These are phyloP conservation scores for Centrapalus pauciflorus DNA, from an alignment of 129 eudicot genomes.

Conservation along the genomic window DNA sequence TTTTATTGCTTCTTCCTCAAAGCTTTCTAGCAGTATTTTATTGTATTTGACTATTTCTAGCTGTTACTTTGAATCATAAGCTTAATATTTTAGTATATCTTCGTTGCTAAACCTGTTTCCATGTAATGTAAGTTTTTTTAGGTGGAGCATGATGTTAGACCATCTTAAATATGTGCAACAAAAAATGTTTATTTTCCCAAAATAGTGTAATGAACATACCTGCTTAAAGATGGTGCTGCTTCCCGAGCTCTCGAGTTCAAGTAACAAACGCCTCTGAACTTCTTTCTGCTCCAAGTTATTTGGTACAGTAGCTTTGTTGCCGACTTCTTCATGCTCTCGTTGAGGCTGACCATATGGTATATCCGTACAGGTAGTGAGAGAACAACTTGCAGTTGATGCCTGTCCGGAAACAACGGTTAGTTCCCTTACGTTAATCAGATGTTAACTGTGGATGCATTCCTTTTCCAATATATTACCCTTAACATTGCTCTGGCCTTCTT, in stretches of 20 bases:
- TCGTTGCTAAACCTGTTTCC: slow-evolving; percentile 49
- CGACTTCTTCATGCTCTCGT: slow-evolving; percentile 43
- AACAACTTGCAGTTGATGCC: slow-evolving; percentile 65
- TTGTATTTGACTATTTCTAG: slow-evolving; percentile 60
- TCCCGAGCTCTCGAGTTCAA: slow-evolving; percentile 65
- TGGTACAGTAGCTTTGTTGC: slow-evolving; percentile 44
- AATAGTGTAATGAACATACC: slow-evolving; percentile 25
- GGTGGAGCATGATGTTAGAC: too few relatives aligned
- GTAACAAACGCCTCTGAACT: slow-evolving; percentile 52
- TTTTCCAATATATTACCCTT: slow-evolving; percentile 77
- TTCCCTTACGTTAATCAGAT: too few relatives aligned
- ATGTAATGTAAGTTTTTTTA: too few relatives aligned
- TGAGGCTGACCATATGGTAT: slow-evolving; percentile 61
- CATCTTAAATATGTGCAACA: too few relatives aligned
- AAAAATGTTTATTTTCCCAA: too few relatives aligned
- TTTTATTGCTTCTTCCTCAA: slow-evolving; percentile 54
- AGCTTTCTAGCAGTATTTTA: slow-evolving; percentile 61
- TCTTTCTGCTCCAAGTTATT: slow-evolving; percentile 59
- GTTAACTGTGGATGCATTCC: too few relatives aligned
- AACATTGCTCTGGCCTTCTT: slow-evolving; percentile 76
- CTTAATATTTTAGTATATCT: slow-evolving; percentile 61
- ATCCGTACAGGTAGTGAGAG: slow-evolving; percentile 69
- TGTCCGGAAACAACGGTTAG: too few relatives aligned
- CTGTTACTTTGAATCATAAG: slow-evolving; percentile 72
- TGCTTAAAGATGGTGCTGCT: slow-evolving; percentile 80